These are phyloP conservation scores for Cladorrhinum sp. DNA, from an alignment of 2,329 filamentous ascomycete species.

Conservation along the genomic window DNA sequence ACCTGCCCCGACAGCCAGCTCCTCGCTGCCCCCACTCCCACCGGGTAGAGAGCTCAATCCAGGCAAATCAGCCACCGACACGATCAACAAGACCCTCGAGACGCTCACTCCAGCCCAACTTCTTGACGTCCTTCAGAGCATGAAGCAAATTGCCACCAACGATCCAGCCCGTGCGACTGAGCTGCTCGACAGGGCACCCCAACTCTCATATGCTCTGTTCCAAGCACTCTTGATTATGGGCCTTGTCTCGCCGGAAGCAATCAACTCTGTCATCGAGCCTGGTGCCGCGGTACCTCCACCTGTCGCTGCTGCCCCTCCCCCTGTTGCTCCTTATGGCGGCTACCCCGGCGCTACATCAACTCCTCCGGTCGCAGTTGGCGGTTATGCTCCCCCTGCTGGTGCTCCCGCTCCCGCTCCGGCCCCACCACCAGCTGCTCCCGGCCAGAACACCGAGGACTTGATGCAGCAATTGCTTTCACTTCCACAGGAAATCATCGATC, in stretches of 20 bases:
- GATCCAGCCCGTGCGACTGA: slow-evolving; percentile 83
- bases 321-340: slow-evolving; percentile 26
- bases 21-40: slow-evolving; percentile 72
- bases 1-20: slow-evolving; percentile 23
- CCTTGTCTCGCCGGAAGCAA: slow-evolving; percentile 79
- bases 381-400: slow-evolving; percentile 45
- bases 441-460: slow-evolving; percentile 64
- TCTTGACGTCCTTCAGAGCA: slow-evolving; percentile 88
- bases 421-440: slow-evolving; percentile 38
- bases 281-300: slow-evolving; percentile 36
- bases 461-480: slow-evolving; percentile 79
- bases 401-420: slow-evolving; percentile 35
- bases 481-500: slow-evolving; percentile 75
- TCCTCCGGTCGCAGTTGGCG: slow-evolving; percentile 43
- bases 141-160: slow-evolving; percentile 82
- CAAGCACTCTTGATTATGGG: slow-evolving; percentile 91
- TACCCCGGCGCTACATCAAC: slow-evolving; percentile 45
- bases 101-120: slow-evolving; percentile 84
- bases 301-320: slow-evolving; percentile 29
- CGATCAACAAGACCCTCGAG: slow-evolving; percentile 86
- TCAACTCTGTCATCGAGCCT: slow-evolving; percentile 75
- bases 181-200: slow-evolving; percentile 82
- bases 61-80: slow-evolving; percentile 79
- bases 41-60: slow-evolving; percentile 79
- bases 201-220: slow-evolving; percentile 92